Evolutionary conservation across 345 rosid genomes (phyloP).

Genomic region (Psidium friedrichsthalianum): DNA sequence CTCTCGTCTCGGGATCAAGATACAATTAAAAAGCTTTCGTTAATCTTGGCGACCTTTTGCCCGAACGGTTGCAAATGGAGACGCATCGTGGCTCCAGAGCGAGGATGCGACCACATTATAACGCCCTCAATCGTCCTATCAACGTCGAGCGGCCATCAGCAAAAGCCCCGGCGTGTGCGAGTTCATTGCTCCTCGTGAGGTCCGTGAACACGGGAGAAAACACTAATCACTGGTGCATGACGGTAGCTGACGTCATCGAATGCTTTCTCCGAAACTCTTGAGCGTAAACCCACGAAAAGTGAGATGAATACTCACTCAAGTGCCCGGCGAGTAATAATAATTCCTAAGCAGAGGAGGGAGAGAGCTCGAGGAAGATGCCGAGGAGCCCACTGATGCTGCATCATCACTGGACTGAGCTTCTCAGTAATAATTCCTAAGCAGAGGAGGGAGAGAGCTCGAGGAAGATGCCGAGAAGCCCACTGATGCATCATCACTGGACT

Average conservation of each 20-base stretch:
- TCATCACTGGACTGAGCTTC: neutral
- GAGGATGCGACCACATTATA: neutral
- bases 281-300: neutral
- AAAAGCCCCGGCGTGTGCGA: fast-evolving
- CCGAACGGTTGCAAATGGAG: neutral
- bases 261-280: neutral
- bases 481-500: neutral
- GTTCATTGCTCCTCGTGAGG: neutral
- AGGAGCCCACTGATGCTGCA: neutral
- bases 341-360: neutral
- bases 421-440: neutral
- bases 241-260: neutral
- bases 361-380: neutral
- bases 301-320: neutral
- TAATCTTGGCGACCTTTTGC: neutral
- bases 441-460: neutral
- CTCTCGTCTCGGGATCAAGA: too few relatives aligned
- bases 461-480: neutral
- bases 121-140: neutral
- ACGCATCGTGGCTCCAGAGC: neutral
- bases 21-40: neutral
- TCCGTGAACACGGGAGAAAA: neutral
- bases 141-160: neutral
- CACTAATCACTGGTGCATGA: neutral
- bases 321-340: neutral